Base-by-base conservation (phyloP, 257 asterid genomes). In the Rauvolfia tetraphylla region DNA sequence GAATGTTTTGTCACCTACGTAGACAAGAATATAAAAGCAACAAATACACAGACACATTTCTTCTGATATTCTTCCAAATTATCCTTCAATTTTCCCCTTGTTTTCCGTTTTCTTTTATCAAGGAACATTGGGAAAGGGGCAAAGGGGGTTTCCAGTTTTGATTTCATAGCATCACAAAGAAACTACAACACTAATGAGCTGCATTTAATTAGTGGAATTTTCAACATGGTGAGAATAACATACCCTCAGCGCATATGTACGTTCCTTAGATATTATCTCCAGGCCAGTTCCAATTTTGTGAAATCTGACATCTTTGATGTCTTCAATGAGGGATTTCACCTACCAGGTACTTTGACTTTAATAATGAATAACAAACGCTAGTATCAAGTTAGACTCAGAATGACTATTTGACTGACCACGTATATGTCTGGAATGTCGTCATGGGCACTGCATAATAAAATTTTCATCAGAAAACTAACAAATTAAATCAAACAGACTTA, bases 311-410 rank as follows among this genome's bases (percentile, higher is more conserved):
- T 90, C 98, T 87, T 91, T 95, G 84, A 95, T 92, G 82, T 95
- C 98, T 86, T 95, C 99, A 80, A 95, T 85, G 63, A 95, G 94
- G 65, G 98, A 95, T 82, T 96, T 88, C 79, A 91, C 98, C 98
- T 91, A 75, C 31, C 31, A 71, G 13, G 54, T 75, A 75, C n/a
- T 25, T 56, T 22, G 44, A 61, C 59, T 72, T 79, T 63, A 82
- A 77, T 81, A 46, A 74, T 38, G 68, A 57, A 25, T 23, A 67
- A 73, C 13, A 62, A 42, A 63, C 5, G 68, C 59, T 20, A 14
- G 5, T 53, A 71, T 20, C 67, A 71, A 61, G 23, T 31, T 46
- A 78, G 34, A 73, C 4, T 38, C 11, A 68, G 69, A 2, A 53
- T 68, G 73, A 56, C 10, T 29, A 80, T 51, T 72, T 31, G 29